Percentiles rank a stretch among this genome's conserved stretches.
Conservation (phyloP, 148 eudicot genomes). For the Fallopia convolvulus region DNA sequence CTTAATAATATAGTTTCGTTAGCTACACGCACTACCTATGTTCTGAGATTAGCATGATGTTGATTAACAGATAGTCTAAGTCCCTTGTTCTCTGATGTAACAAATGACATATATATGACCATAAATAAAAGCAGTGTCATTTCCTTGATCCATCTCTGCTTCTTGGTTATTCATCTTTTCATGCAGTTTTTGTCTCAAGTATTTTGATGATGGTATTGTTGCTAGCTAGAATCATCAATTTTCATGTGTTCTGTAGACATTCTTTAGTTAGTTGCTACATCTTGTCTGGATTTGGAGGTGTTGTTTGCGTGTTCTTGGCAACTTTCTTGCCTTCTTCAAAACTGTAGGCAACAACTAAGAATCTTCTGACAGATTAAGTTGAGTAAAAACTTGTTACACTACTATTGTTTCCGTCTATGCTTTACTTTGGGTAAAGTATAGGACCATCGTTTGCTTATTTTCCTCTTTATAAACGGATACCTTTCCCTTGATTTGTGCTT, state of each 20-base stretch:
- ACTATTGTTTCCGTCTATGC: not conserved
- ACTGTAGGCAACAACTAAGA: not conserved
- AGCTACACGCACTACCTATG: not conserved
- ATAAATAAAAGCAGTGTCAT: constrained; percentile 10
- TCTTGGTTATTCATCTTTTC: not conserved
- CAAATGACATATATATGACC: constrained; percentile 1
- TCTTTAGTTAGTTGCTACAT: not conserved
- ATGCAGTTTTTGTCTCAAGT: not conserved
- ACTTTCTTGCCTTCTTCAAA: not conserved
- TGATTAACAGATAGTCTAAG: constrained; percentile 1
- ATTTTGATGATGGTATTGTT: not conserved
- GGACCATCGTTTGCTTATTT: not conserved
- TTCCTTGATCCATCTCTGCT: not conserved
- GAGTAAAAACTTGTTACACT: not conserved
- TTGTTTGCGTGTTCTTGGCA: not conserved
- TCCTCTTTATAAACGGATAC: not conserved
- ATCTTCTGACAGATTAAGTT: not conserved
- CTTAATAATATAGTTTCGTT: not conserved
- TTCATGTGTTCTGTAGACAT: not conserved
- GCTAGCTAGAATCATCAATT: not conserved
- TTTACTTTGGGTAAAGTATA: not conserved
- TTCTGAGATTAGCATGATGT: not conserved
- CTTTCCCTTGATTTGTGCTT: not conserved
- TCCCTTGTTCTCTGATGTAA: not conserved
- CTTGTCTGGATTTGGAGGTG: not conserved